Evolutionary conservation across 2,329 filamentous ascomycete species (phyloP), one percentile per base, ranked within the genome.

Genomic region (Xylariaceae sp.): DNA sequence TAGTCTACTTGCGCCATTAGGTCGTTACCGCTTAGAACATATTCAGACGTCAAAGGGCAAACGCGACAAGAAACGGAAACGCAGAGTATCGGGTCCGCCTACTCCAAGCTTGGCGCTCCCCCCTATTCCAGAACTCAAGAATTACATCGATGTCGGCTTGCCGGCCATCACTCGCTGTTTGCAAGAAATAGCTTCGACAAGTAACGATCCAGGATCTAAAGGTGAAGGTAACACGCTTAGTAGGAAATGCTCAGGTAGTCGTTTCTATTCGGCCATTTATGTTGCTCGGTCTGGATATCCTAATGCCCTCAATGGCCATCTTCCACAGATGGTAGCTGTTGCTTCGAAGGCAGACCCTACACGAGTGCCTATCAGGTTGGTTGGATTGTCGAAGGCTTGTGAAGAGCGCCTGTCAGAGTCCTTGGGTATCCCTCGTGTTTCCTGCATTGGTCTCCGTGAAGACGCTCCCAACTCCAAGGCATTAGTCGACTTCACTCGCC

Each of bases 1-100:
- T 37, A 91, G 88, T 56, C 74, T 90, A 19, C 72, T 91, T 44
- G 74, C 78, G 0, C 88, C 88, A 1, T 72, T 91, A 14, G 88
- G 88, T 0, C 77, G 83, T 52, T 76, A 90, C 70, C 83, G 87
- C 14, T 75, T 74, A 60, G 74, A 73, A 29, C 76, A 89, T 65
- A 68, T 78, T 40, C 75, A 73, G 16, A 75, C 79, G 3, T 90
- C 88, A 9, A 85, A 82, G 67, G 87, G 88, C 43, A 88, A 84
- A 65, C 76, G 84, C 41, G 75, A 73, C 44, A 83, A 77, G 66
- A 85, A 80, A 63, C 73, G 80, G 53, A 83, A 83, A 65, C 77
- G 75, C 44, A 74, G 73, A 62, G 66, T 67, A 40, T 56, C 55
- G 62, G 59, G 19, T 57, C 64, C 16, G 32, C 52, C 21, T 51